Evolutionary conservation across 2,329 filamentous ascomycete species (phyloP).

Genomic region (Dactylellina haptotyla): DNA sequence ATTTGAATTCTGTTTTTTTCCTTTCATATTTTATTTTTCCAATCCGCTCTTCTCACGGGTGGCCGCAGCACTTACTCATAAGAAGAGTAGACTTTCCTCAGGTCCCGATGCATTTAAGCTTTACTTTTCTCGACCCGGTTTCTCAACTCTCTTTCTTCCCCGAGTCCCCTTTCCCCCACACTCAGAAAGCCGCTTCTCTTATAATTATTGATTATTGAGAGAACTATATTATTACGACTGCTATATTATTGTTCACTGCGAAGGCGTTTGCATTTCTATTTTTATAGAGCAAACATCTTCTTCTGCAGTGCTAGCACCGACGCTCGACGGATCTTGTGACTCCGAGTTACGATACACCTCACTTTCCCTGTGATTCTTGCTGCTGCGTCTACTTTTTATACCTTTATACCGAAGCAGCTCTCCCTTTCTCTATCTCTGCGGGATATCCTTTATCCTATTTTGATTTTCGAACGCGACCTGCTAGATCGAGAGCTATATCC

Average conservation of each 20-base stretch:
- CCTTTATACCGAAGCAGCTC: neutral
- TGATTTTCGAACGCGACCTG: constrained; percentile 24
- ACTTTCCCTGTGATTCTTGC: no score
- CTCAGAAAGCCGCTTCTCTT: no score
- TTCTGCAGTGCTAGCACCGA: no score
- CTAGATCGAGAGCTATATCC: constrained; percentile 21
- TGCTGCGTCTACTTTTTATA: neutral
- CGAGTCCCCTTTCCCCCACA: constrained; percentile 24
- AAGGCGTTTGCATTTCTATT: neutral
- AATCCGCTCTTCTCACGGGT: constrained; percentile 17
- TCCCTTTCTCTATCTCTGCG: constrained; percentile 3
- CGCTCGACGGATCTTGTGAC: no score
- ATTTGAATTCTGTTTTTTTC: no score
- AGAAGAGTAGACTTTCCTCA: constrained; percentile 42
- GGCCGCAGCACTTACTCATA: constrained; percentile 20
- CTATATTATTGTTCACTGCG: no score
- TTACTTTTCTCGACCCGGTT: constrained; percentile 35
- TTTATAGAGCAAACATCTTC: neutral
- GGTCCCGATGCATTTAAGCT: constrained; percentile 50
- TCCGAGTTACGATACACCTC: no score
- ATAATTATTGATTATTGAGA: no score
- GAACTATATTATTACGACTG: neutral
- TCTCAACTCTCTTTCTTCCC: constrained; percentile 26
- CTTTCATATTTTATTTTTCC: constrained; percentile 15
- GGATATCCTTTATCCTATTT: neutral